Evolutionary conservation across 2,329 filamentous ascomycete species (phyloP), one percentile per base, ranked within the genome.

Genomic region (Apiospora arundinis): DNA sequence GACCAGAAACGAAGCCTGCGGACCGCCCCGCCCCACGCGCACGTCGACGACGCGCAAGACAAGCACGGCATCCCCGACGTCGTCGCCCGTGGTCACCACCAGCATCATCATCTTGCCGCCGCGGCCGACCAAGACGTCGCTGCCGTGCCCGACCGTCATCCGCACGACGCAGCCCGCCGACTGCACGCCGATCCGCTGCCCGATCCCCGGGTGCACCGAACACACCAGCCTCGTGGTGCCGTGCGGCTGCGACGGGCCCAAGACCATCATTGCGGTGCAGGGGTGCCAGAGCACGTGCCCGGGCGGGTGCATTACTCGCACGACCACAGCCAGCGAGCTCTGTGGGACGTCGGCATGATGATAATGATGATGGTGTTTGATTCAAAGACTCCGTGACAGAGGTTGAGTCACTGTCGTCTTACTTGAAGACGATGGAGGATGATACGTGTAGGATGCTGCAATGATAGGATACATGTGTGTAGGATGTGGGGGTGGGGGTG

Each of bases 201-300:
- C 81, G 1, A 76, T 82, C 49, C 81, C 81, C 18, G 80, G 76
- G 3, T 83, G 81, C 75, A 78, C 76, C 12, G 71, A 75, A 6
- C 70, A 79, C 69, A 68, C 76, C 60, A 76, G 77, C 18, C 66
- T 82, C 72, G 48, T 75, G 44, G 69, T 83, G n/a, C 80, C 80
- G 4, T 83, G 81, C 74, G 77, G 77, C n/a, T 82, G 81, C 73
- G n/a, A 32, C 2, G 74, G 69, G 37, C 76, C 79, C 52, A 75
- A 76, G 73, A 82, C 81, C n/a, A 73, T 80, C 70, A 75, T 82
- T 21, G 80, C 75, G 70, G 78, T 82, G 6, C 76, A 79, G 60
- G 80, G 81, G 11, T 82, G 81, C 72, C 75, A 77, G 72, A 80
- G 80, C 1, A 77, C 75, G 21, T 83, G 80, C 45, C 75, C 80